phyloP scores from a whole-genome alignment of 768 basidiomycete genomes.

The Phlegmacium glaucopus region DNA sequence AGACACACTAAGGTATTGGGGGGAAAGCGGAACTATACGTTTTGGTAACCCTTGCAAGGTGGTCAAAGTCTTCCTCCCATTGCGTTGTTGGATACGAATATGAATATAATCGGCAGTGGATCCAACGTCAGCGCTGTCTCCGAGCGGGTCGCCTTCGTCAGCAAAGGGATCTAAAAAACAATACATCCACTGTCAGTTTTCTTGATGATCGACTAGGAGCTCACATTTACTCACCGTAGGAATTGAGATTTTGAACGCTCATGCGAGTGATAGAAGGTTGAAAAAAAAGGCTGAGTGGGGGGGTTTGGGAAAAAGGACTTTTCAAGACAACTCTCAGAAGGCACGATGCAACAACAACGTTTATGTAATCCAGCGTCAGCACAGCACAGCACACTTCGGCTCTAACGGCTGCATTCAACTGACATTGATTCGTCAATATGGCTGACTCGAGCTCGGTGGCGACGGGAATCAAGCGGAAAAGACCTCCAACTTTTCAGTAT shows the following conservation, averaged over 20 bases:
- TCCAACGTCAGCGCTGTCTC: slow-evolving; percentile 69
- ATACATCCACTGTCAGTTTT: slow-evolving; percentile 12
- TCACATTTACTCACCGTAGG: slow-evolving; percentile 57
- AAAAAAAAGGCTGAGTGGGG: slow-evolving; percentile 41
- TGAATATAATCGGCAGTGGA: slow-evolving; percentile 85
- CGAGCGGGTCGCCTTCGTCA: slow-evolving; percentile 87
- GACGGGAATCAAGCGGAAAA: slow-evolving; percentile 43
- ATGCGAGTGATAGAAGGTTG: slow-evolving; percentile 63
- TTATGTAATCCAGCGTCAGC: slow-evolving; percentile 21
- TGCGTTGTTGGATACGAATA: slow-evolving; percentile 98
- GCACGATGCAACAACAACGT: slow-evolving; percentile 8
- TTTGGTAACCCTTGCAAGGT: slow-evolving; percentile 95
- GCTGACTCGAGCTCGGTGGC: slow-evolving; percentile 22
- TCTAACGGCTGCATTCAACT: no score
- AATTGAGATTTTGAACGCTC: slow-evolving; percentile 90
- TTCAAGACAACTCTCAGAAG: slow-evolving; percentile 12
- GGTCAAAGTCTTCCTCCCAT: slow-evolving; percentile 97
- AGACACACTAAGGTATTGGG: slow-evolving; percentile 4
- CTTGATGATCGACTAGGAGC: slow-evolving; percentile 17
- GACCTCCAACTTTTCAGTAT: slow-evolving; percentile 70
- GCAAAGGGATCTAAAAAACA: slow-evolving; percentile 82
- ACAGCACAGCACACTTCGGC: no score
- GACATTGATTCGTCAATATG: no score
- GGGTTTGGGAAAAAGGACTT: slow-evolving; percentile 27
- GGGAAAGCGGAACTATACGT: slow-evolving; percentile 45